A percentile compares a stretch with the other conserved stretches of the same genome.
Evolutionary conservation across 257 asterid genomes (phyloP).

Genomic region (Dorcoceras hygrometricum): DNA sequence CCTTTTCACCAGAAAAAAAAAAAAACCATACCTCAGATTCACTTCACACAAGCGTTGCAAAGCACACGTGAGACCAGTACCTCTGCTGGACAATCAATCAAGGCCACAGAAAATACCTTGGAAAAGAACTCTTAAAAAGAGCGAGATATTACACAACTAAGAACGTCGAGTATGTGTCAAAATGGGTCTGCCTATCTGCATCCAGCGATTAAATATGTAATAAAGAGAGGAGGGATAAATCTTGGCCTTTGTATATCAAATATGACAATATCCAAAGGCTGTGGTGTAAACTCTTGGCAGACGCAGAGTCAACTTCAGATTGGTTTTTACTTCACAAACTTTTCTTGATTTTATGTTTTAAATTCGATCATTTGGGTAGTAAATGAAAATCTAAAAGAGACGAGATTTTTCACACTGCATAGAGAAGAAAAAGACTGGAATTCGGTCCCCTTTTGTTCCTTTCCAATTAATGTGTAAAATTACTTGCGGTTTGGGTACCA

Average conservation of each 20-base stretch:
- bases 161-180: neutral
- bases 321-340: too few relatives aligned
- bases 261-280: constrained; percentile 27
- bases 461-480: too few relatives aligned
- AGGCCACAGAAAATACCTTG: neutral
- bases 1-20: constrained; percentile 11
- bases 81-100: constrained; percentile 3
- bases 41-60: neutral
- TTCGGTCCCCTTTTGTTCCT: too few relatives aligned
- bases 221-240: constrained; percentile 14
- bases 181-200: neutral
- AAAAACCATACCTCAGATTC: constrained; percentile 15
- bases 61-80: constrained; percentile 7
- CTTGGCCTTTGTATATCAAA: constrained; percentile 22
- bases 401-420: too few relatives aligned
- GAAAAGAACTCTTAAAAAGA: neutral
- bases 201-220: constrained; percentile 18
- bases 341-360: too few relatives aligned
- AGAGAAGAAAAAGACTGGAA: too few relatives aligned
- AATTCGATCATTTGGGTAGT: too few relatives aligned
- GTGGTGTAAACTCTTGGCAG: constrained; percentile 16
- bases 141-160: neutral
- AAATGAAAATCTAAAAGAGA: too few relatives aligned
- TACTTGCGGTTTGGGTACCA: too few relatives aligned
- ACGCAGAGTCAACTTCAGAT: neutral